Conservation (phyloP, 2,329 filamentous ascomycete species). For the Talaromyces sp. region DNA sequence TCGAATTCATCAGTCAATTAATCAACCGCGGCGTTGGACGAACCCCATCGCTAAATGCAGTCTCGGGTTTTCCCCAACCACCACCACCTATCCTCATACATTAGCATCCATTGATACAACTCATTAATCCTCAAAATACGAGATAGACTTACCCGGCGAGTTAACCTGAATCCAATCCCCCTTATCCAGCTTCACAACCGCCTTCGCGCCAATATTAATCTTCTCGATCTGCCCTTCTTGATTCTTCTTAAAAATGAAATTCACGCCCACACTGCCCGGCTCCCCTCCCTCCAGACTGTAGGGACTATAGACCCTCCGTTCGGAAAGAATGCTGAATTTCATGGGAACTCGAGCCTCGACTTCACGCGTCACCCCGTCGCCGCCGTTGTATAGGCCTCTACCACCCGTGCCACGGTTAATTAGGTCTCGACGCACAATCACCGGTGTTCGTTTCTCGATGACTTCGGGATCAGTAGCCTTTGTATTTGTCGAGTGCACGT, state of each 20-base stretch:
- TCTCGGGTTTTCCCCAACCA: conserved; percentile 9
- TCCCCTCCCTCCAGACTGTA: conserved; percentile 78
- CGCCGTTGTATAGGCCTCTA: conserved; percentile 58
- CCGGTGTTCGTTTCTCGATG: conserved; percentile 68
- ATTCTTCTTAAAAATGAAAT: conserved; percentile 12
- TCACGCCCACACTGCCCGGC: conserved; percentile 10
- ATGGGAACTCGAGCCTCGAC: conserved; percentile 73
- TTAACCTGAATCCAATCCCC: conserved; percentile 12
- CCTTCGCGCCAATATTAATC: conserved; percentile 12
- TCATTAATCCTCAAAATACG: background rate
- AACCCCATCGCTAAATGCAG: background rate
- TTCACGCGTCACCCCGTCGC: conserved; percentile 67
- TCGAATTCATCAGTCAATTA: too few relatives aligned
- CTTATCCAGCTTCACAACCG: conserved; percentile 5
- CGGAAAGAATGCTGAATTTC: conserved; percentile 69
- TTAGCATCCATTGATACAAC: background rate
- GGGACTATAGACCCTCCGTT: conserved; percentile 64
- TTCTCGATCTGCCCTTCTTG: conserved; percentile 5
- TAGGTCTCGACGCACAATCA: conserved; percentile 63
- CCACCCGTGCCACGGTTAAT: conserved; percentile 59
- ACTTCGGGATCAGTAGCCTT: conserved; percentile 72
- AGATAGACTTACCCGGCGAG: conserved; percentile 8
- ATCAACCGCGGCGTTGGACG: background rate
- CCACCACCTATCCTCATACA: conserved; percentile 4
- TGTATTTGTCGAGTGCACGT: conserved; percentile 77